phyloP scores from a whole-genome alignment of 2,329 filamentous ascomycete species.

The Shiraia bambusicola region DNA sequence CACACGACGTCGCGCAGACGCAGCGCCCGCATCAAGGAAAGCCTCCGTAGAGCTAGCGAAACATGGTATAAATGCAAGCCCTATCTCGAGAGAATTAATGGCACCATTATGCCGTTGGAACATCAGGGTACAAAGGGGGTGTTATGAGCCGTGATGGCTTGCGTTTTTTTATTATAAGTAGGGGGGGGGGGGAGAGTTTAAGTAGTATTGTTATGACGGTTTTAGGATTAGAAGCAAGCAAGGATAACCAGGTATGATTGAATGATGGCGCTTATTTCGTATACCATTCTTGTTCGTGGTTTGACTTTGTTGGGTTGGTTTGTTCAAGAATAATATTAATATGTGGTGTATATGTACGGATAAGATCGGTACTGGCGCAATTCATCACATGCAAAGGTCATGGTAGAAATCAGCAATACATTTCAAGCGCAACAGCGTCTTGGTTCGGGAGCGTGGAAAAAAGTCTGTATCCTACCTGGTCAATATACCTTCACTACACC shows the following conservation, averaged over 20 bases:
- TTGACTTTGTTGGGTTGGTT: no score
- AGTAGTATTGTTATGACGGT: no score
- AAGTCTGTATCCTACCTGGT: background rate
- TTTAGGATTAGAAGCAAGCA: no score
- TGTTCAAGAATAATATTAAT: no score
- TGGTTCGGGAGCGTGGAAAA: background rate
- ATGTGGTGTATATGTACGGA: no score
- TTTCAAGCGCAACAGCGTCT: background rate
- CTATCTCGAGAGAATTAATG: constrained; percentile 18
- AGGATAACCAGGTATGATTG: no score
- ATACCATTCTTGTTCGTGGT: no score
- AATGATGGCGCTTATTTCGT: no score
- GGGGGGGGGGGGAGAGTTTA: no score
- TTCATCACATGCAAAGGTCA: no score
- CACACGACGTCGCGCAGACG: background rate
- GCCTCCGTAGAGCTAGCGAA: constrained; percentile 6
- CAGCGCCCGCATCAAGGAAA: constrained; percentile 5
- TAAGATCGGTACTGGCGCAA: no score
- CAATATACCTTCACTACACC: background rate
- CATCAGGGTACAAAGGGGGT: constrained; percentile 1
- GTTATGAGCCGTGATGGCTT: constrained; percentile 1
- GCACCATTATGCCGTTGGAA: constrained; percentile 9
- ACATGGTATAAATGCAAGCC: constrained; percentile 14
- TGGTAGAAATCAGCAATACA: no score
- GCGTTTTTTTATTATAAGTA: background rate